These are phyloP conservation scores for Ceratobasidium papillatum DNA, from an alignment of 1,284 basidiomycete species.

Conservation along the genomic window DNA sequence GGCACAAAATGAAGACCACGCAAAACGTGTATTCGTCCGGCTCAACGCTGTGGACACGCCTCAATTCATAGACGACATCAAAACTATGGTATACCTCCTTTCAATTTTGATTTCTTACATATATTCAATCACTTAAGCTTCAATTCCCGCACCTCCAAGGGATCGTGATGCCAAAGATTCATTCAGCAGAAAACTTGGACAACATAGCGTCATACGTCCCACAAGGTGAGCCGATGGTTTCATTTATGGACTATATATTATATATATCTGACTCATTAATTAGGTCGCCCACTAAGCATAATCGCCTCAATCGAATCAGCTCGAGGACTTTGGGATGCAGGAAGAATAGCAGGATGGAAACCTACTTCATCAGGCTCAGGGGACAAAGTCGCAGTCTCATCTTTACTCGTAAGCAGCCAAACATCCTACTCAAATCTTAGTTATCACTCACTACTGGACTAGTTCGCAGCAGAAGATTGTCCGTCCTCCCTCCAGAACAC, in stretches of 20 bases:
- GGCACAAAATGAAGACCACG: conserved; percentile 47
- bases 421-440: neutral
- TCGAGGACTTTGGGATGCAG: conserved; percentile 66
- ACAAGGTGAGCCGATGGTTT: conserved; percentile 47
- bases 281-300: conserved; percentile 60
- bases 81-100: conserved; percentile 62
- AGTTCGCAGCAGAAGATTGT: conserved; percentile 96
- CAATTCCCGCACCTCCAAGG: conserved; percentile 58
- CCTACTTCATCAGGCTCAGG: conserved; percentile 46
- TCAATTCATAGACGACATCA: conserved; percentile 75
- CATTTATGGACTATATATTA: conserved; percentile 47
- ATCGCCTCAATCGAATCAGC: conserved; percentile 86
- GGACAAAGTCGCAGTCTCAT: conserved; percentile 48
- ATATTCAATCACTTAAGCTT: conserved; percentile 52
- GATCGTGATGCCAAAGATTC: conserved; percentile 83
- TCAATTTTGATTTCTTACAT: neutral
- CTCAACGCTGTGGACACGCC: conserved; percentile 79
- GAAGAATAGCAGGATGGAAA: conserved; percentile 71
- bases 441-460: neutral
- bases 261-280: conserved; percentile 44
- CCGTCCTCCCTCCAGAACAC: conserved; percentile 46
- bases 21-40: conserved; percentile 72
- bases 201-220: conserved; percentile 63
- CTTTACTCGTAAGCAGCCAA: conserved; percentile 40
- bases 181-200: conserved; percentile 71